Evolutionary conservation across 805 yeast species (phyloP), one percentile per base, ranked within the genome.

Genomic region (Candida sithepensis): DNA sequence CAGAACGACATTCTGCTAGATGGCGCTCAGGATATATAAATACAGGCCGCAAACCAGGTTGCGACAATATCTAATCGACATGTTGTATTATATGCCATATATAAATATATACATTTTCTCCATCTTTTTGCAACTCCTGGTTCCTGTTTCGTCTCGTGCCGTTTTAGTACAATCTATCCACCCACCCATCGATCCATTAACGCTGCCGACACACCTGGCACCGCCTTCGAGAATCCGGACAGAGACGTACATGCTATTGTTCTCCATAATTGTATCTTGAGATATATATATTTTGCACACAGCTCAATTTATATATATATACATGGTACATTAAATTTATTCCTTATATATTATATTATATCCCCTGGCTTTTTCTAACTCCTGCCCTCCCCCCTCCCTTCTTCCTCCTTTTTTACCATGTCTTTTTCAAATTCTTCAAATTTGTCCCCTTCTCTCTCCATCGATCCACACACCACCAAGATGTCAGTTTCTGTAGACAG

Each of bases 401-500:
- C 9, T 13, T 37, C 21, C 23, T 37, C 20, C 4, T 18, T 18
- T 4, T 16, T 4, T 18, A 18, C 20, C 16, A 18, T 9, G 23
- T 37, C 39, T 20, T 21, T 37, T 37, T 19, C 23, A 20, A 18
- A 20, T 3, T 10, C 23, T 20, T 19, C 23, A n/a, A 37, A 10
- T 37, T 37, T 22, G 23, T 19, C 39, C 14, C 12, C 39, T 20
- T 37, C 26, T 19, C 20, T 21, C 3, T 20, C 22, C 39, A 10
- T 37, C 14, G 22, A 37, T 21, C 6, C 34, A 30, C 34, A 12
- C 14, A n/a, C 42, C 12, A 40, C 26, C 13, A 40, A 24, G 26
- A 16, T 26, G 18, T 16, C 34, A 16, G 24, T 23, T 8, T 26
- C 42, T 40, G 55, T 58, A 18, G 63, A 60, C 39, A 20, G 45